phyloP scores from a whole-genome alignment of 1,284 basidiomycete genomes.

The Mycosarcoma mackinlayi region DNA sequence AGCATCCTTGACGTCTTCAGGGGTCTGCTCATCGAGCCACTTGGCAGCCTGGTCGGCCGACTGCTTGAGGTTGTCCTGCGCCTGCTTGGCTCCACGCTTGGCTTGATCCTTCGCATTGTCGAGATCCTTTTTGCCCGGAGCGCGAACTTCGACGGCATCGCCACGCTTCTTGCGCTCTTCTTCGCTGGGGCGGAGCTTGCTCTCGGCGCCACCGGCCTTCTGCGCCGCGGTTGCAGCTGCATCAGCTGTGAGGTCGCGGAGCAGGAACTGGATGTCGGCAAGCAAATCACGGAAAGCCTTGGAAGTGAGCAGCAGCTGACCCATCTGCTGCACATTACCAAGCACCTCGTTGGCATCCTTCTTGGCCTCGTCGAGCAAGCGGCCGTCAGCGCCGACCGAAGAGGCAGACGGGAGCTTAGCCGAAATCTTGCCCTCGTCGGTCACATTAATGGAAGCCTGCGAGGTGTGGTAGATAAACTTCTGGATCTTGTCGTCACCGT shows the following conservation, averaged over 20 bases:
- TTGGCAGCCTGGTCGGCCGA: slow-evolving; percentile 46
- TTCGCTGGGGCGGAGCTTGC: slow-evolving; percentile 59
- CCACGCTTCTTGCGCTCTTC: slow-evolving; percentile 62
- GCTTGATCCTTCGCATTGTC: slow-evolving; percentile 68
- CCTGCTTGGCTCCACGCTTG: slow-evolving; percentile 67
- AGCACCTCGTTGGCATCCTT: slow-evolving; percentile 68
- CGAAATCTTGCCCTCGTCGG: slow-evolving; percentile 29
- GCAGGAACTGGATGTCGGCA: slow-evolving; percentile 69
- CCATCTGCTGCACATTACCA: slow-evolving; percentile 69
- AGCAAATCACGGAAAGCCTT: slow-evolving; percentile 69
- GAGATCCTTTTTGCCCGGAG: slow-evolving; percentile 66
- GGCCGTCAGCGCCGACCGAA: slow-evolving; percentile 53
- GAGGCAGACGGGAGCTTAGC: slow-evolving; percentile 31
- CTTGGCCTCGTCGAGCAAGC: slow-evolving; percentile 62
- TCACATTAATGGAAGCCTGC: slow-evolving; percentile 63
- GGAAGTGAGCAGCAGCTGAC: slow-evolving; percentile 69
- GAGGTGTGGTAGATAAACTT: slow-evolving; percentile 68
- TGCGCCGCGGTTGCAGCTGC: slow-evolving; percentile 62
- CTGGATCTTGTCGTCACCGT: slow-evolving; percentile 69
- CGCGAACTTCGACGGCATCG: slow-evolving; percentile 47
- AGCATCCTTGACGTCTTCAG: slow-evolving; percentile 70
- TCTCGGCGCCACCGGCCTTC: slow-evolving; percentile 58
- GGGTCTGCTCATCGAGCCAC: slow-evolving; percentile 70
- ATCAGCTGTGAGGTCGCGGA: slow-evolving; percentile 70
- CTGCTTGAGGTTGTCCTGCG: slow-evolving; percentile 57